Conservation (phyloP, 306 rosid species). For the Macrotyloma uniflorum region DNA sequence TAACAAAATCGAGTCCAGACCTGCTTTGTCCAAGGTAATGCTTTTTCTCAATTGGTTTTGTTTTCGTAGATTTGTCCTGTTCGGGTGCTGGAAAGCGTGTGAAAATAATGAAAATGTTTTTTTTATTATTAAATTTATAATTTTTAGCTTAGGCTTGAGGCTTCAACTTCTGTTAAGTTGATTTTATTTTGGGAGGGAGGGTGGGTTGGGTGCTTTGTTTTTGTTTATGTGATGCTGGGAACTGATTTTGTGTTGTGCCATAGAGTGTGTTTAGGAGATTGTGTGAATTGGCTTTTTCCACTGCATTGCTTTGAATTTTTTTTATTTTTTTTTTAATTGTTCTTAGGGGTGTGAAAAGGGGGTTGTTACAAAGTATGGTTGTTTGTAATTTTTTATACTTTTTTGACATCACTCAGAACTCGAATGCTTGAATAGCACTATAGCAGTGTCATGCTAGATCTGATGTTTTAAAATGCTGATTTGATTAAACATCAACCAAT, state of each 20-base stretch:
- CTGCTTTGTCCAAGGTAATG: slow-evolving; percentile 63
- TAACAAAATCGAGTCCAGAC: slow-evolving; percentile 76
- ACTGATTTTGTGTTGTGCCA: background rate
- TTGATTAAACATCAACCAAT: background rate
- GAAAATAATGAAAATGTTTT: background rate
- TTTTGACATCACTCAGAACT: background rate
- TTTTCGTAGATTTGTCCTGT: background rate
- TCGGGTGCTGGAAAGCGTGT: slow-evolving; percentile 10
- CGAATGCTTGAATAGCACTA: background rate
- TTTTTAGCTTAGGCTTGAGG: background rate
- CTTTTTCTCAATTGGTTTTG: background rate
- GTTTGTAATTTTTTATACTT: background rate
- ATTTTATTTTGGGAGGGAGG: background rate
- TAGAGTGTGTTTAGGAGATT: background rate
- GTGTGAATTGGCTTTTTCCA: background rate
- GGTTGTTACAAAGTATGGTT: background rate
- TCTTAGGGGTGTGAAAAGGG: background rate
- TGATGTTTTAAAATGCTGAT: slow-evolving; percentile 5
- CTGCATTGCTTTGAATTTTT: background rate
- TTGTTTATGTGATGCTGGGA: background rate
- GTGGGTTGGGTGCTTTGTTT: background rate
- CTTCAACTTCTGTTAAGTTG: slow-evolving; percentile 14
- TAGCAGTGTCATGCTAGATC: background rate
- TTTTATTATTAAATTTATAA: background rate
- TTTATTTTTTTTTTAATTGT: too few species aligned